Percentiles rank a stretch among this genome's conserved stretches.
These are phyloP conservation scores for Phanerochaete carnosa DNA, from an alignment of 768 basidiomycete genomes.

Conservation along the genomic window DNA sequence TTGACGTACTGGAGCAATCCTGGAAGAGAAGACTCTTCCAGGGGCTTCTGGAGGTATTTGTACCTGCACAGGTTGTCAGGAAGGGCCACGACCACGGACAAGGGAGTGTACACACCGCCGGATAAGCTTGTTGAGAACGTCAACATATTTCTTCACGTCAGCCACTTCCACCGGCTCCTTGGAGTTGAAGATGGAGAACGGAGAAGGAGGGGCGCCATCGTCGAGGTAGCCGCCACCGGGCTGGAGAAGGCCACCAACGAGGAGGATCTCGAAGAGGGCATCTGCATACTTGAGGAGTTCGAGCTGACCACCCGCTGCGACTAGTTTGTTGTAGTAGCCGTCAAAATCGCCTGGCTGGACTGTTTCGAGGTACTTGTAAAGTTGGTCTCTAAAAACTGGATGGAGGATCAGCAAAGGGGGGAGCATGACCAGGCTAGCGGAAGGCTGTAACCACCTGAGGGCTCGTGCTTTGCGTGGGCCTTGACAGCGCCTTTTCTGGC, in stretches of 20 bases:
- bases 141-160: constrained; percentile 90
- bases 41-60: constrained; percentile 97
- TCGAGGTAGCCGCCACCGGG: constrained; percentile 93
- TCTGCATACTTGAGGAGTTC: constrained; percentile 98
- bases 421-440: constrained; percentile 2
- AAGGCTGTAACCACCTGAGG: constrained; percentile 45
- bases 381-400: constrained; percentile 88
- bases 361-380: constrained; percentile 87
- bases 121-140: constrained; percentile 94
- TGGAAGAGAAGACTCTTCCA: constrained; percentile 83
- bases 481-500: constrained; percentile 91
- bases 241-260: constrained; percentile 94
- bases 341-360: constrained; percentile 81
- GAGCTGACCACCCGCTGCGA: constrained; percentile 88
- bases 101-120: constrained; percentile 59
- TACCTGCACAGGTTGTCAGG: constrained; percentile 52
- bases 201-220: constrained; percentile 78
- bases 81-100: neutral
- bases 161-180: constrained; percentile 75
- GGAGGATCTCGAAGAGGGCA: constrained; percentile 91
- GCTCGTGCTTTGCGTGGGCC: constrained; percentile 93
- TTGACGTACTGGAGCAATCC: constrained; percentile 85
- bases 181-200: constrained; percentile 85
- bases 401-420: neutral
- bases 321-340: constrained; percentile 74